These are phyloP conservation scores for Eucalyptus cloeziana DNA, from an alignment of 345 rosid species.

Conservation along the genomic window DNA sequence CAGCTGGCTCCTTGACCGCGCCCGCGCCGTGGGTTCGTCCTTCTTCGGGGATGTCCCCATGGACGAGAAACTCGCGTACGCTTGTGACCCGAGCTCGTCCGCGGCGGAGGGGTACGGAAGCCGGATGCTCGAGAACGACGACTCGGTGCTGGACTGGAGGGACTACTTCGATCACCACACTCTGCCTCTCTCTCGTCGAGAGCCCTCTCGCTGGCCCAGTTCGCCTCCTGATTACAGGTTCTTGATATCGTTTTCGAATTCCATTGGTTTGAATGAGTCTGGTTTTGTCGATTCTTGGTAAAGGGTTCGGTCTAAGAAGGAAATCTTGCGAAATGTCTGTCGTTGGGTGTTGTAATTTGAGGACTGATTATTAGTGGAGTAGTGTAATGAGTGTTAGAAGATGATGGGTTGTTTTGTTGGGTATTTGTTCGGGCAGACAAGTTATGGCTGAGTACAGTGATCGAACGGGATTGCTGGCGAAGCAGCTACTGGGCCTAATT, in stretches of 20 bases:
- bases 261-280: neutral
- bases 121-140: slow-evolving; percentile 41
- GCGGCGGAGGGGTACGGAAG: slow-evolving; percentile 87
- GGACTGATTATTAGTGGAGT: neutral
- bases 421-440: slow-evolving; percentile 12
- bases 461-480: slow-evolving; percentile 47
- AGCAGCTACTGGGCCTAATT: slow-evolving; percentile 43
- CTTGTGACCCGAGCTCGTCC: slow-evolving; percentile 48
- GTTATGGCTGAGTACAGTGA: slow-evolving; percentile 48
- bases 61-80: slow-evolving; percentile 60
- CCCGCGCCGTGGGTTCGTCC: slow-evolving; percentile 21
- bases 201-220: slow-evolving; percentile 65
- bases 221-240: slow-evolving; percentile 63
- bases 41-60: slow-evolving; percentile 51
- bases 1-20: slow-evolving; percentile 26
- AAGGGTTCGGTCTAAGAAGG: neutral
- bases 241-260: neutral
- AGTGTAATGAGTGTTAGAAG: neutral
- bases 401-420: neutral
- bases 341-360: neutral
- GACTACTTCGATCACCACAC: slow-evolving; percentile 92
- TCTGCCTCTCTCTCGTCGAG: slow-evolving; percentile 63
- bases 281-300: neutral
- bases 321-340: neutral
- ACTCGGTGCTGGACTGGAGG: slow-evolving; percentile 76